Evolutionary conservation across 2,329 filamentous ascomycete species (phyloP), one percentile per base, ranked within the genome.

Genomic region (Aspergillus clavatus): DNA sequence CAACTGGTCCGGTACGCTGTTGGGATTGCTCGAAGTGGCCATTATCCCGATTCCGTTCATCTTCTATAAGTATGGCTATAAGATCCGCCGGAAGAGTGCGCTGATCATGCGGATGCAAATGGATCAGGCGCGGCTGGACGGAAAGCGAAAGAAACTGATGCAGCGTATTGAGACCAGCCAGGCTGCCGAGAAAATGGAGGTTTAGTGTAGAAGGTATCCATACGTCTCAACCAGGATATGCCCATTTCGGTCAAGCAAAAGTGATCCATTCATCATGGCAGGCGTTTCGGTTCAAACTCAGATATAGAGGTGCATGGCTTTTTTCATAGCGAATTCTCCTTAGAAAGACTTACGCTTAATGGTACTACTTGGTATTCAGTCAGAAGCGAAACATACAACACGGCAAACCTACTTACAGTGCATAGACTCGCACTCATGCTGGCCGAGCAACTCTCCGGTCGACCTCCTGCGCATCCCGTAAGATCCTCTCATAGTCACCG

Each of bases 11-110:
- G 86, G 85, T 0, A 90, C 86, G 0, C 69, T 93, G 38, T 71
- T 93, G 3, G 87, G 85, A 0, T 58, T 90, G 42, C 69, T 94
- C 2, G 86, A 91, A 56, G 79, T 88, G 1, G 71, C 74, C 0
- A 78, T 89, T 57, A 84, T 93, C 12, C 87, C 89, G 0, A 89
- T 93, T 38, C 88, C 88, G 0, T 78, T 91, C 45, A 73, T 88
- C 0, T 93, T 94, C 58, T 93, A 88, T 53, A 65, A 70, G 33
- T 80, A 82, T 53, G 76, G 78, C 1, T 63, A 76, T 38, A 74
- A 71, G 62, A 81, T 84, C 51, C 65, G 81, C 39, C 65, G 72
- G 59, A 76, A 75, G 67, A 78, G 77, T 46, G 58, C 64, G 8
- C 60, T 83, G 55, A 83, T 83, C 47, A 56, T 69, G 43, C 78